Percentiles rank a stretch among this genome's conserved stretches.
Evolutionary conservation across 371 early-diverging fungal species (phyloP).

Genomic region (Thermomucor indicae-seudaticae): DNA sequence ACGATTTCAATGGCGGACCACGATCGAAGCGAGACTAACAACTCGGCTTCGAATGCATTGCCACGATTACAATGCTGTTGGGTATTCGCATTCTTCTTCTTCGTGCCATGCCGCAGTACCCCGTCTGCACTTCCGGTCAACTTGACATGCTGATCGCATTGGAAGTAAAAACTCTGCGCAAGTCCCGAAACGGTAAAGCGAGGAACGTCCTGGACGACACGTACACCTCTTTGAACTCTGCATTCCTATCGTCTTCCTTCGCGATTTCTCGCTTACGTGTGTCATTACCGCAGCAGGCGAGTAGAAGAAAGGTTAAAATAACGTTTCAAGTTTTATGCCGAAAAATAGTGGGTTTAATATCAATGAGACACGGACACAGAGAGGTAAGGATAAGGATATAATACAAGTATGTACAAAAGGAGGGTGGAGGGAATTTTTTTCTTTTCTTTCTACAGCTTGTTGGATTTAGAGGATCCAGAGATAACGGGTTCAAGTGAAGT

Average conservation of each 20-base stretch:
- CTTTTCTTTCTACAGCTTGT: too few species aligned
- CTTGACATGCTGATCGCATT: constrained; percentile 20
- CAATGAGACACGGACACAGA: too few species aligned
- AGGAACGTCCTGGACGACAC: background rate
- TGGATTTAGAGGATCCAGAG: too few species aligned
- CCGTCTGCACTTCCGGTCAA: background rate
- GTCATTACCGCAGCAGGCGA: too few species aligned
- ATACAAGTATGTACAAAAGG: too few species aligned
- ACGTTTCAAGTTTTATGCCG: too few species aligned
- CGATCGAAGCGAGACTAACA: constrained; percentile 19
- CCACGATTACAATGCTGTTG: constrained; percentile 19
- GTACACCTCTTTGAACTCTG: background rate
- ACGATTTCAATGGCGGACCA: constrained; percentile 13
- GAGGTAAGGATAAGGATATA: too few species aligned
- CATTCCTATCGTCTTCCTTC: background rate
- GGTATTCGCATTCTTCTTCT: background rate
- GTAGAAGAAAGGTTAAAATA: too few species aligned
- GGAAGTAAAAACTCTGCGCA: constrained; percentile 11
- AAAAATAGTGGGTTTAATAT: too few species aligned
- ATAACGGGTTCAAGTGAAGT: too few species aligned
- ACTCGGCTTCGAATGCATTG: constrained; percentile 20
- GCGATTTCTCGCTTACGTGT: too few species aligned
- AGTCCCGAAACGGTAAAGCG: constrained; percentile 15
- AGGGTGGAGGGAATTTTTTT: background rate
- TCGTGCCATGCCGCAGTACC: background rate